phyloP scores from a whole-genome alignment of 441 rosid genomes.

The Lepidium campestre region DNA sequence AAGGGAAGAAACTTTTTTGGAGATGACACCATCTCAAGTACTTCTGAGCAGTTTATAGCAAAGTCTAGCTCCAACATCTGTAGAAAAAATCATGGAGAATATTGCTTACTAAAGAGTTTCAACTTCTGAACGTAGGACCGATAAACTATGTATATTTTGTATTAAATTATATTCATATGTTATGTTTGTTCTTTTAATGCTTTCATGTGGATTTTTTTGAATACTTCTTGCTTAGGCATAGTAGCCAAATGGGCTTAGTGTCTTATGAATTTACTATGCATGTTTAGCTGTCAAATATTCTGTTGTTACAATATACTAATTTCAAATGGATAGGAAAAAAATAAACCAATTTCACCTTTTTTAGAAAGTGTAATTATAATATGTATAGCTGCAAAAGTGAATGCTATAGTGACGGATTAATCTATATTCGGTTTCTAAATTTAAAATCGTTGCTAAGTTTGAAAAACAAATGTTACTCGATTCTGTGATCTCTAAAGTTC shows the following conservation, averaged over 20 bases:
- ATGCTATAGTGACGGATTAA: neutral
- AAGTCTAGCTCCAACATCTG: too few relatives aligned
- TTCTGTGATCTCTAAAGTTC: too few relatives aligned
- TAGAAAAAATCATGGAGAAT: too few relatives aligned
- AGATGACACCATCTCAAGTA: too few relatives aligned
- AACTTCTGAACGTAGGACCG: too few relatives aligned
- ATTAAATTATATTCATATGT: neutral
- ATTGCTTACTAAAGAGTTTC: too few relatives aligned
- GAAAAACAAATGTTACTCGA: too few relatives aligned
- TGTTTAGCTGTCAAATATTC: slow-evolving; percentile 16
- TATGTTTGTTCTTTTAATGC: neutral
- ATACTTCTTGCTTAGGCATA: neutral
- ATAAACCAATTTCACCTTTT: neutral
- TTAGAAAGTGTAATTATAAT: neutral
- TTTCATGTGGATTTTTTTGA: neutral
- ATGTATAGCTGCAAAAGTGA: too few relatives aligned
- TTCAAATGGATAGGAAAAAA: neutral
- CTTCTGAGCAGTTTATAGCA: too few relatives aligned
- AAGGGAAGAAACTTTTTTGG: too few relatives aligned
- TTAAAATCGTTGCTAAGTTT: neutral
- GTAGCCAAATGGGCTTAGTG: neutral
- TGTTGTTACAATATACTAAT: neutral
- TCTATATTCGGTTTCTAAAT: neutral
- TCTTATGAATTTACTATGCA: neutral
- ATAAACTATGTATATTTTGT: too few relatives aligned